phyloP scores from a whole-genome alignment of 2,329 filamentous ascomycete species.

The Colletotrichum sp. region DNA sequence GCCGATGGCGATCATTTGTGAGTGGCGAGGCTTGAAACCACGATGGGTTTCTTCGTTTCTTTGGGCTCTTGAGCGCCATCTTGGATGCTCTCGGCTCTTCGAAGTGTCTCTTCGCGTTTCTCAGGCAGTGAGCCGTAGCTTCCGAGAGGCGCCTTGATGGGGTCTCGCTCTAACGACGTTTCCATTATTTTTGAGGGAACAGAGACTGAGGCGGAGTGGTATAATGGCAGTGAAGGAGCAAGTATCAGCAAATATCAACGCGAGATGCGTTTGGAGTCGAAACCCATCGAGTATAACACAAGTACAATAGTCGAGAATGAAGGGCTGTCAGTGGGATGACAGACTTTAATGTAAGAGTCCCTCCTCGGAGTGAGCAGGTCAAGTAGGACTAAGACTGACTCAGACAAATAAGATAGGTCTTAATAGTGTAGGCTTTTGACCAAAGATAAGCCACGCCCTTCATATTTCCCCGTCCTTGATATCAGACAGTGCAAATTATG shows the following conservation, averaged over 20 bases:
- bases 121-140: neutral
- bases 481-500: neutral
- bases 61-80: neutral
- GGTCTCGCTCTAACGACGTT: neutral
- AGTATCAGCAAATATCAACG: neutral
- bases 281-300: neutral
- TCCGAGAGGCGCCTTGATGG: neutral
- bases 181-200: neutral
- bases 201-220: neutral
- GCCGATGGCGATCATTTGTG: constrained; percentile 51
- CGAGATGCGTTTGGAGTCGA: neutral
- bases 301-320: neutral
- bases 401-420: neutral
- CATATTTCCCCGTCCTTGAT: neutral
- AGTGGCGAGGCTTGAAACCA: constrained; percentile 26
- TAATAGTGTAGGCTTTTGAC: neutral
- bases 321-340: neutral
- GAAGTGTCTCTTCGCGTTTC: neutral
- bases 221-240: neutral
- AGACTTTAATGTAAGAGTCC: neutral
- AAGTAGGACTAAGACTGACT: neutral
- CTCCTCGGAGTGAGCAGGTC: neutral
- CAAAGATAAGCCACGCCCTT: neutral
- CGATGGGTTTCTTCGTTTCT: neutral
- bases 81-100: neutral